Evolutionary conservation across 164 flowering plant species (phyloP).

Genomic region (Malania oleifera): DNA sequence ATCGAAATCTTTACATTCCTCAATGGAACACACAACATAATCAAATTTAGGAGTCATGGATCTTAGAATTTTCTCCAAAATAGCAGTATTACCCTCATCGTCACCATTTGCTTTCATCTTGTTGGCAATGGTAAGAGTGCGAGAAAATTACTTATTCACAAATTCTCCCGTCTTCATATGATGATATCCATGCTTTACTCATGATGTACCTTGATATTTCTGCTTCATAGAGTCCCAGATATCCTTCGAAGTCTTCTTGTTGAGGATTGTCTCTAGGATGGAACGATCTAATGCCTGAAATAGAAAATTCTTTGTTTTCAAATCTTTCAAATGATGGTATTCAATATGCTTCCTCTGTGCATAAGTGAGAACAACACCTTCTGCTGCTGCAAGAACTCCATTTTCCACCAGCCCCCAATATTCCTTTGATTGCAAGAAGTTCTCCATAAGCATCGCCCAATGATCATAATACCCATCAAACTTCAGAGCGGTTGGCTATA

Average conservation of each 20-base stretch:
- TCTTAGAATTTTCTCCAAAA: not conserved
- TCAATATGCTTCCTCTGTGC: not conserved
- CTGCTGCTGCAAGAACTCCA: conserved; percentile 1
- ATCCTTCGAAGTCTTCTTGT: not conserved
- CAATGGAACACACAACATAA: not conserved
- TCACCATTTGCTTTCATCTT: not conserved
- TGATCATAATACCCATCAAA: not conserved
- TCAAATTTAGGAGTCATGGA: not conserved
- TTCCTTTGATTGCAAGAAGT: not conserved
- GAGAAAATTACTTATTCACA: not conserved
- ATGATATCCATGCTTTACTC: too few species aligned
- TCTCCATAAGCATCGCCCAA: not conserved
- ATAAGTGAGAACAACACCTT: not conserved
- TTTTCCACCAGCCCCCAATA: conserved; percentile 1
- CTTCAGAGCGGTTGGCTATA: not conserved
- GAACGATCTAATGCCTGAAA: conserved; percentile 1
- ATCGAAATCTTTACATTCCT: not conserved
- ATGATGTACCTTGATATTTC: not conserved
- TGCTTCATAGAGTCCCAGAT: not conserved
- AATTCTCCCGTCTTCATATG: not conserved
- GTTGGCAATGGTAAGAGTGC: not conserved
- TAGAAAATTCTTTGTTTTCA: not conserved
- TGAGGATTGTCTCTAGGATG: not conserved
- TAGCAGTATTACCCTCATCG: not conserved
- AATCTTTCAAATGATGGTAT: not conserved